Evolutionary conservation across 805 yeast genomes (phyloP), one percentile per base, ranked within the genome.

Genomic region (Metschnikowia bowlesiae): DNA sequence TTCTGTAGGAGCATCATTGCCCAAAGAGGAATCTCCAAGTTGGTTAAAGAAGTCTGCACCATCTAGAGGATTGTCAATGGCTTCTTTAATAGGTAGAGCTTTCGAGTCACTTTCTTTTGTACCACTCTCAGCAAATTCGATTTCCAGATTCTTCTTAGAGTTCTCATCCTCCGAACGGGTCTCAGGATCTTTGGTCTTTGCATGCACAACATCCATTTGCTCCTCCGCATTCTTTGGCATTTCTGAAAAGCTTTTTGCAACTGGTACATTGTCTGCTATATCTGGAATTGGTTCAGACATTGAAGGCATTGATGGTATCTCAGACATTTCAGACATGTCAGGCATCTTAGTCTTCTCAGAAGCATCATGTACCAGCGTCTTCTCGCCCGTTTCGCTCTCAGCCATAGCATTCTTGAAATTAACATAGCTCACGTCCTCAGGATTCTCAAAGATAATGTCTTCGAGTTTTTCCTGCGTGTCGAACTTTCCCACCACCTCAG

Each of bases 401-500:
- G 13, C 11, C 32, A 2, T 6, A 28, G 28, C 22, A n/a, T 39
- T 28, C n/a, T 13, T 10, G 8, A 8, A 9, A 10, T 30, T 6
- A 8, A 6, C 35, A 30, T 41, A 31, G 3, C 29, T 8, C 11
- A 41, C 32, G 9, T 41, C 30, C 37, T 11, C 45, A 10, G 28
- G 36, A 22, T 41, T 41, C 36, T 41, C 45, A 9, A 41, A 40
- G 31, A 40, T 29, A 16, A 40, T 14, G 18, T 40, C 44, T 5
- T 30, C 45, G 26, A 32, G 45, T 8, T n/a, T 31, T 18, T 41
- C 45, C 36, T 31, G 45, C 28, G 9, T 13, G 8, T n/a, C 26
- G n/a, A 41, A 41, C 37, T 41, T 41, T 9, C 45, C 45, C 6
- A 41, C 22, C 45, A 41, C 45, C 29, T 31, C 81, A 1, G 98